A percentile compares a stretch with the other conserved stretches of the same genome.
Conservation (phyloP, 2,329 filamentous ascomycete genomes). For the Proliferodiscus dingleyae region DNA sequence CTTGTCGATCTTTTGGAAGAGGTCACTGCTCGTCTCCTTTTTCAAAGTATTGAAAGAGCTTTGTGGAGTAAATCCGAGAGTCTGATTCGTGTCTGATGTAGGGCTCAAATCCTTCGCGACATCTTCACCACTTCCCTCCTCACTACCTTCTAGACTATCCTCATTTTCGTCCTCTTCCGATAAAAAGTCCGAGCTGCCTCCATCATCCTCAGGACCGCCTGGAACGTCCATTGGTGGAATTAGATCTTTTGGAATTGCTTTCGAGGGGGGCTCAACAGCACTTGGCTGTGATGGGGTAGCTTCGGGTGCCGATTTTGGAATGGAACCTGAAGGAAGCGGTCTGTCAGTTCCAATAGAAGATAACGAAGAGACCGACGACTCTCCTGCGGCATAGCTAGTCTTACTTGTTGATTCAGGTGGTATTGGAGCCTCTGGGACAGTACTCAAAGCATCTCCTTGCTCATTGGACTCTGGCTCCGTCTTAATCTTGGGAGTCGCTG, state of each 20-base stretch:
- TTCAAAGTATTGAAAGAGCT: slow-evolving; percentile 52
- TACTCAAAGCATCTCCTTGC: slow-evolving; percentile 14
- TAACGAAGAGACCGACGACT: slow-evolving; percentile 36
- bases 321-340: slow-evolving; percentile 38
- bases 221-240: slow-evolving; percentile 27
- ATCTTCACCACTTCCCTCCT: slow-evolving; percentile 52
- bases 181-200: slow-evolving; percentile 26
- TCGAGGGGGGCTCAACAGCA: slow-evolving; percentile 2
- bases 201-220: slow-evolving; percentile 30
- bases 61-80: slow-evolving; percentile 50
- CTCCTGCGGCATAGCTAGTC: slow-evolving; percentile 29
- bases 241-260: slow-evolving; percentile 20
- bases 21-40: slow-evolving; percentile 29
- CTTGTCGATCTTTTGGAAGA: slow-evolving; percentile 43
- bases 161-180: slow-evolving; percentile 35
- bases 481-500: slow-evolving; percentile 24
- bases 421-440: slow-evolving; percentile 35
- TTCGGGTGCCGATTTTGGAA: slow-evolving; percentile 17
- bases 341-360: slow-evolving; percentile 34
- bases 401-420: slow-evolving; percentile 41
- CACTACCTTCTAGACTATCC: slow-evolving; percentile 40
- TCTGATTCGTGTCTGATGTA: slow-evolving; percentile 40
- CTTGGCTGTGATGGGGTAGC: slow-evolving; percentile 1
- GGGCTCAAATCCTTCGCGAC: slow-evolving; percentile 60
- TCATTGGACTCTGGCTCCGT: slow-evolving; percentile 19